A percentile compares a stretch with the other conserved stretches of the same genome.
phyloP scores from a whole-genome alignment of 2,329 filamentous ascomycete species.

The Pseudogymnoascus sp. region DNA sequence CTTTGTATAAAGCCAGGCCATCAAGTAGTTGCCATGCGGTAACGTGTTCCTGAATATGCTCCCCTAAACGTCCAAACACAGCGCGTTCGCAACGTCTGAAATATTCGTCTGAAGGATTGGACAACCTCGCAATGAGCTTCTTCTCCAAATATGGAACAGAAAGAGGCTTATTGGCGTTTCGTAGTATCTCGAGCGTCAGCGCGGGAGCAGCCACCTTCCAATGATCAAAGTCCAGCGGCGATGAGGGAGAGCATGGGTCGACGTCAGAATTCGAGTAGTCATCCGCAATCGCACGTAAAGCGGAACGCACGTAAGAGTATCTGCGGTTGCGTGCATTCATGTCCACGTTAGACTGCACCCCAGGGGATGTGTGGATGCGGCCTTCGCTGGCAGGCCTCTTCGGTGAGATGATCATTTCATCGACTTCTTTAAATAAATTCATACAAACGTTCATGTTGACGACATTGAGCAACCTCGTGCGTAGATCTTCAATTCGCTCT shows the following conservation, averaged over 20 bases:
- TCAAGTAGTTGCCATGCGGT: slow-evolving; percentile 14
- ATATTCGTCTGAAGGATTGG: background rate
- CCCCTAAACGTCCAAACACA: background rate
- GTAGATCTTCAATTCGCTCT: slow-evolving; percentile 53
- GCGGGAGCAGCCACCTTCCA: background rate
- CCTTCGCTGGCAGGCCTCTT: slow-evolving; percentile 10
- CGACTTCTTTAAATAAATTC: slow-evolving; percentile 23
- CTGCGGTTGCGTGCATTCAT: background rate
- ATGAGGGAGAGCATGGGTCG: background rate
- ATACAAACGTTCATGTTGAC: slow-evolving; percentile 56
- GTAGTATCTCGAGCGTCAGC: slow-evolving; percentile 12
- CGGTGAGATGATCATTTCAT: slow-evolving; percentile 18
- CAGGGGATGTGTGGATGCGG: background rate
- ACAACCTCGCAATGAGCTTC: background rate
- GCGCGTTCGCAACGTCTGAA: background rate
- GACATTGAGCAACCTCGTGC: slow-evolving; percentile 52
- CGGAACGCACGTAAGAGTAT: background rate
- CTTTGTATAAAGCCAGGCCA: background rate
- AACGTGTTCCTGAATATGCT: background rate
- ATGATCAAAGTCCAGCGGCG: slow-evolving; percentile 16
- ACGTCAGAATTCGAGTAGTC: background rate
- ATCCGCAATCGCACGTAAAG: background rate
- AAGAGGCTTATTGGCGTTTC: slow-evolving; percentile 22
- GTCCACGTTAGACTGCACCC: background rate
- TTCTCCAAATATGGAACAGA: slow-evolving; percentile 17